These are phyloP conservation scores for Glycine tomentella DNA, from an alignment of 306 rosid genomes.

Conservation along the genomic window DNA sequence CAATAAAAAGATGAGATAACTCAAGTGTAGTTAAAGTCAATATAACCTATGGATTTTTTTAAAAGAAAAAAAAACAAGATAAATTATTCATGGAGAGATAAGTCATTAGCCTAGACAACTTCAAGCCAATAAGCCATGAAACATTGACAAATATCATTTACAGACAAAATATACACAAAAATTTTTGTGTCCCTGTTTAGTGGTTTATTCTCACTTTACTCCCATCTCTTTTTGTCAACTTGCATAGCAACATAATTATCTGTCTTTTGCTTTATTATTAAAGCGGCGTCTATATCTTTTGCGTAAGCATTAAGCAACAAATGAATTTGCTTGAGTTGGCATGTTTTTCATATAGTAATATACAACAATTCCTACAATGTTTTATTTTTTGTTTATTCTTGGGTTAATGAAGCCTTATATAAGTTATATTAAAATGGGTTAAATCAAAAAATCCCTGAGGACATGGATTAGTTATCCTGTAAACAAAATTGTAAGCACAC, in stretches of 20 bases:
- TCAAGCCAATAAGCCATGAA: neutral
- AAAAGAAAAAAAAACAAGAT: neutral
- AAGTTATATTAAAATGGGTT: neutral
- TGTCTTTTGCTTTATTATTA: neutral
- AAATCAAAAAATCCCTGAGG: neutral
- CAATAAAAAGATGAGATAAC: neutral
- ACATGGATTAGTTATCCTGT: constrained; percentile 1
- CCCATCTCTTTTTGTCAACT: neutral
- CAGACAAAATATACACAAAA: neutral
- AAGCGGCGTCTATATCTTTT: neutral
- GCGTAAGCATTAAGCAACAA: neutral
- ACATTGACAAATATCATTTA: neutral
- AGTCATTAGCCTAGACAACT: constrained; percentile 1
- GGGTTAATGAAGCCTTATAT: neutral
- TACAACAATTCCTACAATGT: neutral
- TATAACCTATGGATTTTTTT: neutral
- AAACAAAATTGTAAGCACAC: constrained; percentile 25
- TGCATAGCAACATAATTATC: neutral
- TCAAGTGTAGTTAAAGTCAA: constrained; percentile 10
- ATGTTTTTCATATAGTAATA: neutral
- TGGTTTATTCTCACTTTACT: neutral
- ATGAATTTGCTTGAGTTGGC: neutral
- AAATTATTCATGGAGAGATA: neutral
- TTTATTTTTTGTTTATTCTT: neutral
- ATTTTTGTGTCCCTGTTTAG: neutral